Base-by-base conservation (phyloP, 2,329 filamentous ascomycete species). In the Fusarium guadeloupense region DNA sequence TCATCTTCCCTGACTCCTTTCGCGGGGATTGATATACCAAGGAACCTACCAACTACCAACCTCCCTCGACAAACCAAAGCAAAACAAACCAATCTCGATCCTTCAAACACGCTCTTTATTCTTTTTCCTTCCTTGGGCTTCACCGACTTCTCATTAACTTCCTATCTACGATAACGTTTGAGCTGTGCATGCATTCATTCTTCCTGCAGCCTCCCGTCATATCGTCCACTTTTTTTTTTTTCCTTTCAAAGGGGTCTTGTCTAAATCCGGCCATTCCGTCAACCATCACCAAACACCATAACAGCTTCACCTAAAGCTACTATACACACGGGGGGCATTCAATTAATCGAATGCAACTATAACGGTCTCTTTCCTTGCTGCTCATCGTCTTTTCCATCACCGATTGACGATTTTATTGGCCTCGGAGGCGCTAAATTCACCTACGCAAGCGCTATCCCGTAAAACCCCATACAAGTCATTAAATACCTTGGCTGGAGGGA, bases 401-500 rank as follows among this genome's bases (percentile, higher is more conserved):
- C 16, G 33, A 28, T 23, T 41, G 39, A 31, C 28, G 50, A 30
- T 31, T 26, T 54, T 40, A 46, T 54, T 59, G 37, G 38, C 26
- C 23, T 33, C n/a, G 54, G 45, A 20, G 61, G 50, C 61, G 61
- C 61, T 65, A 64, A 65, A 52, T 41, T 30, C 48, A 13, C 43
- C 38, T 39, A 41, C 37, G 20, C 37, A 37, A 58, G 47, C 54
- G 52, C 54, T 39, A 56, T 53, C 35, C 44, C 33, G 57, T 39
- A 61, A 53, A 59, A 39, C 54, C 58, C 55, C 52, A 20, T 59
- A n/a, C 28, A 5, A n/a, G 14, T 31, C 41, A 54, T 59, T 59
- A 59, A 37, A 46, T 54, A 46, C 54, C 54, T 54, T 35, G 48
- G 37, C 42, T 51, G 54, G 42, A 60, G 43, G 23, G 41, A 47